phyloP scores from a whole-genome alignment of 768 basidiomycete genomes.

The Amanita inopinata region DNA sequence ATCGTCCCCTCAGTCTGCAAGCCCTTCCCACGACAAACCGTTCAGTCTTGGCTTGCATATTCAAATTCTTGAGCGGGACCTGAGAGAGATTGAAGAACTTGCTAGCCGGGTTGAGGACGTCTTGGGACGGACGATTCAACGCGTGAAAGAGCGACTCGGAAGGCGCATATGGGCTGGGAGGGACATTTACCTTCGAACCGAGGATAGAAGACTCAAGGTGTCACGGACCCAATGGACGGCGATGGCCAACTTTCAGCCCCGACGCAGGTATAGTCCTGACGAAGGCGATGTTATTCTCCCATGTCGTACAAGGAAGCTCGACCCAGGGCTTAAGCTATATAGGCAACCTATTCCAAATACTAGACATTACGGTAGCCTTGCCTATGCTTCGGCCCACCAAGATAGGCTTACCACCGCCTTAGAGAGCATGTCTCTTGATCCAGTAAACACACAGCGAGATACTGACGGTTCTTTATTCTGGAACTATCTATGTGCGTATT shows the following conservation, averaged over 20 bases:
- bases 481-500: not conserved
- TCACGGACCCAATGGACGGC: slow-evolving; percentile 37
- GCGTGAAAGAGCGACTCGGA: slow-evolving; percentile 68
- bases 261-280: slow-evolving; percentile 4
- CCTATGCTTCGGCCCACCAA: not conserved
- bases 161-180: slow-evolving; percentile 63
- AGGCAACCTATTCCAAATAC: not conserved
- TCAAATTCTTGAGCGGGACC: slow-evolving; percentile 42
- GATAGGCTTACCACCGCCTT: not conserved
- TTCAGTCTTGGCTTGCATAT: slow-evolving; percentile 52
- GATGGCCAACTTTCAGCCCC: slow-evolving; percentile 38
- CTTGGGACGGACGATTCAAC: slow-evolving; percentile 42
- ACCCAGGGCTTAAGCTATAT: not conserved
- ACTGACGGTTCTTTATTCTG: not conserved
- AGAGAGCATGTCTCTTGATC: not conserved
- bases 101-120: slow-evolving; percentile 29
- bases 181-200: slow-evolving; percentile 39
- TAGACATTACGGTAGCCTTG: not conserved
- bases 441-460: not conserved
- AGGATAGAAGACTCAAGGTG: slow-evolving; percentile 22
- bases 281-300: not conserved
- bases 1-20: slow-evolving; percentile 9
- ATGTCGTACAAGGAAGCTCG: not conserved
- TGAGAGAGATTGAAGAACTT: slow-evolving; percentile 39
- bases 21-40: slow-evolving; percentile 18